A percentile compares a stretch with the other conserved stretches of the same genome.
phyloP scores from a whole-genome alignment of 495 filamentous ascomycete species.

The Xanthoparmelia taractica region DNA sequence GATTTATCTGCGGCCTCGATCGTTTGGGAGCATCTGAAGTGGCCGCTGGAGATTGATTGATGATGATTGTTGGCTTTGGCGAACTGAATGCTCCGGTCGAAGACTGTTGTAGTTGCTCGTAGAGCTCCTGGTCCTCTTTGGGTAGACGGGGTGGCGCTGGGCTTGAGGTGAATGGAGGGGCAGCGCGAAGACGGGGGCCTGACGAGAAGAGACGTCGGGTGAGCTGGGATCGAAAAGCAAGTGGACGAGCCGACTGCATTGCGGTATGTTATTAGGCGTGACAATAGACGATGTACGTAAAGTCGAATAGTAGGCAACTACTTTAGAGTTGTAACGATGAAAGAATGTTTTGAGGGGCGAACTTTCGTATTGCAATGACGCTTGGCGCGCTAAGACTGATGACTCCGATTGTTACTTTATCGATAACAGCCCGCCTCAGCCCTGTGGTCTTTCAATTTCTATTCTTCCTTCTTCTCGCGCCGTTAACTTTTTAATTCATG shows the following conservation, averaged over 20 bases:
- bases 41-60: conserved; percentile 41
- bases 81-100: conserved; percentile 71
- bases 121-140: conserved; percentile 83
- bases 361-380: neutral
- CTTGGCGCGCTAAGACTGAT: neutral
- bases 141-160: conserved; percentile 80
- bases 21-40: conserved; percentile 11
- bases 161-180: conserved; percentile 35
- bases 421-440: neutral
- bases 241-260: conserved; percentile 22
- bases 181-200: conserved; percentile 25
- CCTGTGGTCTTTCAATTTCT: neutral
- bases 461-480: neutral
- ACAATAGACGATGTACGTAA: neutral
- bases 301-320: neutral
- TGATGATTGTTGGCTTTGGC: conserved; percentile 36
- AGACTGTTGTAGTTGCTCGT: conserved; percentile 70
- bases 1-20: conserved; percentile 29
- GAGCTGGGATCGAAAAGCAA: conserved; percentile 19
- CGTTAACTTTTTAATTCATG: neutral
- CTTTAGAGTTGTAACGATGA: neutral
- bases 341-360: neutral
- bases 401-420: neutral
- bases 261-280: too few species aligned
- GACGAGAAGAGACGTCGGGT: conserved; percentile 29